Evolutionary conservation across 805 yeast genomes (phyloP), one percentile per base, ranked within the genome.

Genomic region (Scheffersomyces amazonensis): DNA sequence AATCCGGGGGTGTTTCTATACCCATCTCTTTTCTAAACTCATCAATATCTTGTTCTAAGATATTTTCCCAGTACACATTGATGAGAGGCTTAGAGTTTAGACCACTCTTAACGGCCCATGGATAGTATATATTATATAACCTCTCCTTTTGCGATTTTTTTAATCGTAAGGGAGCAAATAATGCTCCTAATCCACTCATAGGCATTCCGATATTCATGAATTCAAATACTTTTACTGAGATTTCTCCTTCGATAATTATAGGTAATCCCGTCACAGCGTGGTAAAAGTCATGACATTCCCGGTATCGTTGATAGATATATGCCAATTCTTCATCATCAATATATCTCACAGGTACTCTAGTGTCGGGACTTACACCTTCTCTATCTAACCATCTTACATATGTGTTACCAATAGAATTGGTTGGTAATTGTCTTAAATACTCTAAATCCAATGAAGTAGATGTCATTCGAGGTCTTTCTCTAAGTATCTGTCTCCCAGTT

Each of bases 221-320:
- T 60, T 91, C 99, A 49, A 93, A 80, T 10, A 89, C 84, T 61
- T 93, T 93, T 15, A 93, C 83, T 0, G 96, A 88, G 37, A 93
- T 83, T 56, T 93, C 99, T n/a, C 99, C 99, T 55, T 93, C 98
- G 47, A 93, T 78, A 31, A 86, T 82, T 33, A 90, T 86, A 0
- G 98, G 98, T 35, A 87, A 71, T 12, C 95, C 91, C 0, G 95
- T 84, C 20, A 93, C 72, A 1, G 98, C 87, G 56, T 93, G 99
- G 56, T 89, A 91, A 54, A 93, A 93, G 56, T 93, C 99, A 54
- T 93, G 99, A 56, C 96, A 90, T 58, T 93, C 98, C 37, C 99
- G 76, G 58, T 91, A 93, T 50, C 99, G 69, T 58, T 88, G 95
- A 69, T 81, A 88, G n/a, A 91, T 83, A 55, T 83, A 93, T 1